phyloP scores from a whole-genome alignment of 345 rosid species.

The Eucalyptus virginea region DNA sequence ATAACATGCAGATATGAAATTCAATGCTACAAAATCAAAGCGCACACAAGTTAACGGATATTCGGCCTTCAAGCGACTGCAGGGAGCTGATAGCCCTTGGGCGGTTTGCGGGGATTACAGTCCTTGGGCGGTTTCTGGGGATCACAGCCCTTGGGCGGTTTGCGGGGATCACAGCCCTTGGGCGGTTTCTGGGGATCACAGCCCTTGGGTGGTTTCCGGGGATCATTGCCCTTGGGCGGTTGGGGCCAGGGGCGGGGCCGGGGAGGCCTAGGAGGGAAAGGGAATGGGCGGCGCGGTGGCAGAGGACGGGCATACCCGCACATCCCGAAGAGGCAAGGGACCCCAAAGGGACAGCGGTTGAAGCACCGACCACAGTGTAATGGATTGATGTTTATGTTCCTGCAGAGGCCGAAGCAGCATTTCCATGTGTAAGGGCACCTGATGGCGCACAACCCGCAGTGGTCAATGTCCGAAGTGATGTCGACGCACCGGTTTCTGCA shows the following conservation, averaged over 20 bases:
- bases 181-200: not conserved
- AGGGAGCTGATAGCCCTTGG: not conserved
- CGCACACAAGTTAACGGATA: not conserved
- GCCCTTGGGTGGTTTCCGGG: not conserved
- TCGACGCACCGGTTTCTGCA: constrained; percentile 39
- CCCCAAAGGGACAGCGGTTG: constrained; percentile 21
- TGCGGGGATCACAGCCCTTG: not conserved
- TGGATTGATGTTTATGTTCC: constrained; percentile 9
- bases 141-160: not conserved
- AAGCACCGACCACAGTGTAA: constrained; percentile 37
- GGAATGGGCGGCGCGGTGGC: constrained; percentile 1
- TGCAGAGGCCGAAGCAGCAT: constrained; percentile 35
- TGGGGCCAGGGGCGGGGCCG: not conserved
- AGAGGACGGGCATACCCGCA: constrained; percentile 38
- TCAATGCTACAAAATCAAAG: not conserved
- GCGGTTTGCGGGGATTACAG: not conserved
- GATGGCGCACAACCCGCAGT: constrained; percentile 32
- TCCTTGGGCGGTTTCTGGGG: not conserved
- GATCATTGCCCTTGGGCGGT: not conserved
- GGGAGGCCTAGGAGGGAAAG: not conserved
- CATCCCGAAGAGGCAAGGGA: constrained; percentile 28
- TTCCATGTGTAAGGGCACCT: constrained; percentile 36
- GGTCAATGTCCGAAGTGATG: constrained; percentile 15
- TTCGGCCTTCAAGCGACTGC: not conserved
- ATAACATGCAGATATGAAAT: not conserved